Evolutionary conservation across 228 moss, liverwort and hornwort species (phyloP).

Genomic region (Sphagnum magellanicum): DNA sequence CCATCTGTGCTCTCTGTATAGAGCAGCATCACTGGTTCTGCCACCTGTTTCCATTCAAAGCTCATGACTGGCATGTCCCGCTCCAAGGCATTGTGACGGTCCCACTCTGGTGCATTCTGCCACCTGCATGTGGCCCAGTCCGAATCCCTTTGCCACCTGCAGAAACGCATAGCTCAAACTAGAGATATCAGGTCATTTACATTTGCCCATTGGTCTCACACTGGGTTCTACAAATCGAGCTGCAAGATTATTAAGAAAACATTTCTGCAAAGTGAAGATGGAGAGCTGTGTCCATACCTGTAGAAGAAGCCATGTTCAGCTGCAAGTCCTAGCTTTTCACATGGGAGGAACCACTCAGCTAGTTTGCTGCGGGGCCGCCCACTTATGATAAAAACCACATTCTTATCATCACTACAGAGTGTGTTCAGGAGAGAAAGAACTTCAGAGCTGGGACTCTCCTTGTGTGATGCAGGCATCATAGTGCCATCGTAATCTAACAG

Average conservation of each 20-base stretch:
- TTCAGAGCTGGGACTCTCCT: conserved; percentile 37
- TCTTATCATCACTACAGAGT: conserved; percentile 36
- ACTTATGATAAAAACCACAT: conserved; percentile 42
- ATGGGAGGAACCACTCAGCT: conserved; percentile 35
- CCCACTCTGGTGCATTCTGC: not conserved
- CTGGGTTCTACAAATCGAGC: too few species aligned
- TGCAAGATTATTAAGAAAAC: too few species aligned
- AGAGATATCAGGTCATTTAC: too few species aligned
- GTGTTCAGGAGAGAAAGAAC: conserved; percentile 38
- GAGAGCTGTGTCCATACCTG: conserved; percentile 16
- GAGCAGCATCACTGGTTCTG: conserved; percentile 35
- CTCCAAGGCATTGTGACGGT: not conserved
- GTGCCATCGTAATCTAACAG: conserved; percentile 50
- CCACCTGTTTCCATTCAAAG: conserved; percentile 48
- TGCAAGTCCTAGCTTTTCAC: conserved; percentile 42
- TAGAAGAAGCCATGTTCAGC: conserved; percentile 56
- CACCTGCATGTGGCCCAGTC: conserved; percentile 26
- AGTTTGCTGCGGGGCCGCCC: conserved; percentile 32
- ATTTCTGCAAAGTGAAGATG: too few species aligned
- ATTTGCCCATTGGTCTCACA: too few species aligned
- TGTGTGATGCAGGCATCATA: conserved; percentile 35
- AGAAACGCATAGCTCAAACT: not conserved
- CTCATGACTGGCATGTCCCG: conserved; percentile 24
- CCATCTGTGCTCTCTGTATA: conserved; percentile 42
- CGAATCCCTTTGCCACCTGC: conserved; percentile 34